Percentiles rank a stretch among this genome's conserved stretches.
These are phyloP conservation scores for Lasiodiplodia citricola DNA, from an alignment of 2,329 filamentous ascomycete genomes.

Conservation along the genomic window DNA sequence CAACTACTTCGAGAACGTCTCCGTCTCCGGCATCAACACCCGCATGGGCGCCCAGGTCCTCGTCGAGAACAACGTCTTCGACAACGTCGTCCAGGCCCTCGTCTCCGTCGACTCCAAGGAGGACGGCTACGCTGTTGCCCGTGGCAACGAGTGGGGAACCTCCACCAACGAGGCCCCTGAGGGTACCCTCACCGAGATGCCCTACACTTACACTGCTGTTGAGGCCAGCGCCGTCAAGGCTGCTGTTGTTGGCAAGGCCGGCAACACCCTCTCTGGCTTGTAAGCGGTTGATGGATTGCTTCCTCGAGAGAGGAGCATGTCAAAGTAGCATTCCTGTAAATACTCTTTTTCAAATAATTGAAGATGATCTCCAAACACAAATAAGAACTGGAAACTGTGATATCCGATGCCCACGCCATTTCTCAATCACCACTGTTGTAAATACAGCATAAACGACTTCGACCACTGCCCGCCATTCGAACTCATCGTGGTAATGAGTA, in stretches of 20 bases:
- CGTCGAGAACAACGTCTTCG: constrained; percentile 57
- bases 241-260: constrained; percentile 44
- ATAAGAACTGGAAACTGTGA: no score
- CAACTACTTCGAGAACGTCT: constrained; percentile 48
- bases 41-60: constrained; percentile 52
- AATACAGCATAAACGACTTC: no score
- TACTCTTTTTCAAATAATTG: background rate
- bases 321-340: background rate
- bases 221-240: constrained; percentile 55
- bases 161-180: constrained; percentile 55
- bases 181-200: constrained; percentile 58
- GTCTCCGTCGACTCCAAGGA: constrained; percentile 63
- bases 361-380: no score
- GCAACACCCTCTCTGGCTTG: constrained; percentile 32
- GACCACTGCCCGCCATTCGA: no score
- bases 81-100: constrained; percentile 63
- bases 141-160: constrained; percentile 53
- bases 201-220: constrained; percentile 61
- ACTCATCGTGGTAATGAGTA: no score
- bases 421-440: no score
- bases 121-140: constrained; percentile 54
- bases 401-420: no score
- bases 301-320: background rate
- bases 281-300: background rate
- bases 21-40: constrained; percentile 49